phyloP scores from a whole-genome alignment of 2,329 filamentous ascomycete species.

The Alternaria sp. region DNA sequence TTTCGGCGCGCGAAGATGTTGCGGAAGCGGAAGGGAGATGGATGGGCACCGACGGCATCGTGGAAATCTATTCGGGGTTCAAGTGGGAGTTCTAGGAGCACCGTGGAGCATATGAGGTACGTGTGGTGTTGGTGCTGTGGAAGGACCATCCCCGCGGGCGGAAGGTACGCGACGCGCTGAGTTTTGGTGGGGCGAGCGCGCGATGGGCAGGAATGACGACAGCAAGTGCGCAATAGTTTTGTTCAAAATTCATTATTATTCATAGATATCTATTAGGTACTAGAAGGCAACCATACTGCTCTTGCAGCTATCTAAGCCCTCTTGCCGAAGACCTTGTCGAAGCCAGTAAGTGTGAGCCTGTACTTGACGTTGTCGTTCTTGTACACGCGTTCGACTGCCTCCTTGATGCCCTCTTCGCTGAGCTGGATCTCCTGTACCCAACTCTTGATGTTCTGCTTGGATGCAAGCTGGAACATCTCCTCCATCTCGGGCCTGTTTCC shows the following conservation, averaged over 20 bases:
- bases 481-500: conserved; percentile 59
- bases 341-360: conserved; percentile 72
- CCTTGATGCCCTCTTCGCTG: conserved; percentile 70
- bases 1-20: conserved; percentile 32
- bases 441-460: conserved; percentile 59
- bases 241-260: background rate
- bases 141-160: background rate
- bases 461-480: conserved; percentile 59
- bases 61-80: background rate
- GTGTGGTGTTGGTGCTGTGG: background rate
- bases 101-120: background rate
- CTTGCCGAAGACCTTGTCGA: conserved; percentile 70
- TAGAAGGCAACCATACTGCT: background rate
- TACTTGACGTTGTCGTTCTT: conserved; percentile 75
- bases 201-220: background rate
- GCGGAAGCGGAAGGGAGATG: conserved; percentile 16
- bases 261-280: background rate
- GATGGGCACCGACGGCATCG: conserved; percentile 43
- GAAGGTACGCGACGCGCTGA: conserved; percentile 17
- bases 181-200: conserved; percentile 14
- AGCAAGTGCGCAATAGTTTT: background rate
- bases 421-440: conserved; percentile 74
- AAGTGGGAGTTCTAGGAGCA: background rate
- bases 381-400: conserved; percentile 70
- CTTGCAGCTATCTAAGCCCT: conserved; percentile 28